phyloP scores from a whole-genome alignment of 2,329 filamentous ascomycete species.

The Pyrenochaeta sp. region DNA sequence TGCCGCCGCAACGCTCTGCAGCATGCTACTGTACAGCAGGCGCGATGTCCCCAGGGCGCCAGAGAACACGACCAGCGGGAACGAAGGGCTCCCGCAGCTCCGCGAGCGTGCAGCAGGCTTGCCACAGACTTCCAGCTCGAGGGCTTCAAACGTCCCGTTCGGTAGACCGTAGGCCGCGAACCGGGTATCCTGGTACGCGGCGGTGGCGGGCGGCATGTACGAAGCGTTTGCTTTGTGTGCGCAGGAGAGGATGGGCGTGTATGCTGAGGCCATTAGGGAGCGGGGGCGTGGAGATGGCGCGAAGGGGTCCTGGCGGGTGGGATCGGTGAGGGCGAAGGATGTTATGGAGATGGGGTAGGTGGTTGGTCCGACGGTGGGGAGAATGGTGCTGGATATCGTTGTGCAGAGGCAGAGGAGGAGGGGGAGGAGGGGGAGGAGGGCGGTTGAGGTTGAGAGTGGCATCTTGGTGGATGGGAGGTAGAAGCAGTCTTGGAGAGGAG shows the following conservation, averaged over 20 bases:
- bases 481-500: too few species aligned
- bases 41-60: slow-evolving; percentile 56
- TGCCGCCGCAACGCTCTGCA: slow-evolving; percentile 55
- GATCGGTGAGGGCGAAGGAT: slow-evolving; percentile 23
- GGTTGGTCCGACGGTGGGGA: slow-evolving; percentile 21
- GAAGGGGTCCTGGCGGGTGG: slow-evolving; percentile 26
- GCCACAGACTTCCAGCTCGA: slow-evolving; percentile 27
- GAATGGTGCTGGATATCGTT: slow-evolving; percentile 5
- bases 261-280: slow-evolving; percentile 35
- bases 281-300: slow-evolving; percentile 22
- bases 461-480: too few species aligned
- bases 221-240: slow-evolving; percentile 6
- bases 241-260: too few species aligned
- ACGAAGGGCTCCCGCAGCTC: too few species aligned
- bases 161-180: slow-evolving; percentile 35
- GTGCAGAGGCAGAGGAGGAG: too few species aligned
- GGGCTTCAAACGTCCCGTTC: slow-evolving; percentile 28
- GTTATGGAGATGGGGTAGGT: slow-evolving; percentile 21
- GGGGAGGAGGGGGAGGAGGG: too few species aligned
- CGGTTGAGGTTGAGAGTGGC: too few species aligned
- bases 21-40: slow-evolving; percentile 53
- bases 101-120: background rate
- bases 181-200: slow-evolving; percentile 27
- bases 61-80: slow-evolving; percentile 53
- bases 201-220: slow-evolving; percentile 36